Base-by-base conservation (phyloP, 768 basidiomycete genomes). In the Calvatia gigantea region DNA sequence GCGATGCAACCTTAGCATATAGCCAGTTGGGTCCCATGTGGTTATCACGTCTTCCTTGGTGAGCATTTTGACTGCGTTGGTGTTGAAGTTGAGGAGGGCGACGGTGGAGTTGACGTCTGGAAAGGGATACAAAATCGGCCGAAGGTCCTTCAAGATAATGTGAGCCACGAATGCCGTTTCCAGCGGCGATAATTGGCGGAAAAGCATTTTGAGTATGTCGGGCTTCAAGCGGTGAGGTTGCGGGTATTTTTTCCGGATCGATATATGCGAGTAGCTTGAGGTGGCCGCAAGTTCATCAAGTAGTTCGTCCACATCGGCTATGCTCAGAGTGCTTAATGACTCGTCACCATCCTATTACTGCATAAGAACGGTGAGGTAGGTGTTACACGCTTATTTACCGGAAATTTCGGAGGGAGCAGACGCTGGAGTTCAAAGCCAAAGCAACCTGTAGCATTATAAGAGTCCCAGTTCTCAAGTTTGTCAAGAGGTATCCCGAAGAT, bases 61-160 rank as follows among this genome's bases (percentile, higher is more conserved):
- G 2, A 97, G 71, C 61, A 78, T 69, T 41, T 73, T 69, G 58
- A 85, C 75, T 12, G 87, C 75, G 19, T 75, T 71, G 45, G 78
- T 72, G 61, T 90, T 85, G 70, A 79, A 84, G 52, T 78, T 64
- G 46, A 74, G 70, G 42, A 92, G 66, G 37, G 80, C 79, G 23
- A 68, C 67, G 19, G 74, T 78, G 61, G 79, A 77, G 65, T 80
- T 77, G 19, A 68, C 72, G 29, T 70, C 74, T 12, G 78, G 77
- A 0, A 87, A 71, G 2, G 91, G 87, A 60, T 90, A 90, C 1
- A 94, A 66, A 1, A 95, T 66, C 6, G 93, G 92, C 27, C 86
- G 80, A 0, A 98, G 71, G 66, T 98, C 94, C 59, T 89, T 89
- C 32, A 96, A 79, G 56, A 98, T 89, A 59, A 96, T 86, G 64